These are phyloP conservation scores for Solanum hybrid DNA, from an alignment of 305 asterid genomes.

Conservation along the genomic window DNA sequence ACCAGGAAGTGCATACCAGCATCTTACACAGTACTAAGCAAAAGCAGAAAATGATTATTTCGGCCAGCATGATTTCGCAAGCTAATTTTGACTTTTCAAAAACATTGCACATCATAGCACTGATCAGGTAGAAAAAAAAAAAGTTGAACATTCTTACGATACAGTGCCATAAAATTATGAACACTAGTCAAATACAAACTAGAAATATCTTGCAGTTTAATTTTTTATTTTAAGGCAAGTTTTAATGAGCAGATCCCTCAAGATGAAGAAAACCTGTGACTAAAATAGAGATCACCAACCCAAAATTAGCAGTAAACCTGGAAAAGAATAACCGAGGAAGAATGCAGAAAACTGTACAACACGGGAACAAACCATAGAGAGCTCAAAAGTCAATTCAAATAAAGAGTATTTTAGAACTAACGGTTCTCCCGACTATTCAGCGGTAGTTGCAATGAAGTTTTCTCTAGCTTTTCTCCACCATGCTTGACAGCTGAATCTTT, in stretches of 20 bases:
- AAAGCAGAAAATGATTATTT: background rate
- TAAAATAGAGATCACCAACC: background rate
- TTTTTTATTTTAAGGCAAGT: background rate
- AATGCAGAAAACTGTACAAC: background rate
- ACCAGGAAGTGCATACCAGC: background rate
- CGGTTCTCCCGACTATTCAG: slow-evolving; percentile 28
- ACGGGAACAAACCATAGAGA: background rate
- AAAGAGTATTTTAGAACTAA: slow-evolving; percentile 11
- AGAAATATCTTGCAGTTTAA: background rate
- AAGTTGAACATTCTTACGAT: background rate
- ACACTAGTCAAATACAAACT: background rate
- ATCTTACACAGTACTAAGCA: background rate
- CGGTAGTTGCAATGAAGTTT: slow-evolving; percentile 28
- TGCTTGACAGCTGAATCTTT: slow-evolving; percentile 30
- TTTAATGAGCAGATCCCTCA: background rate
- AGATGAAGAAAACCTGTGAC: background rate
- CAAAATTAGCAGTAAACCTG: background rate
- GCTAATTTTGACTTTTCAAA: background rate
- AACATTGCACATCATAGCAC: background rate
- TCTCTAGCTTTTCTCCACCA: slow-evolving; percentile 41
- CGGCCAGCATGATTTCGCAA: background rate
- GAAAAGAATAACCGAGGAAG: background rate
- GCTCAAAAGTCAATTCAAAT: background rate
- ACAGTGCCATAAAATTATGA: background rate
- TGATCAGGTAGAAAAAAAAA: background rate